Base-by-base conservation (phyloP, 805 yeast genomes). In the Hanseniaspora hatyaiensis region DNA sequence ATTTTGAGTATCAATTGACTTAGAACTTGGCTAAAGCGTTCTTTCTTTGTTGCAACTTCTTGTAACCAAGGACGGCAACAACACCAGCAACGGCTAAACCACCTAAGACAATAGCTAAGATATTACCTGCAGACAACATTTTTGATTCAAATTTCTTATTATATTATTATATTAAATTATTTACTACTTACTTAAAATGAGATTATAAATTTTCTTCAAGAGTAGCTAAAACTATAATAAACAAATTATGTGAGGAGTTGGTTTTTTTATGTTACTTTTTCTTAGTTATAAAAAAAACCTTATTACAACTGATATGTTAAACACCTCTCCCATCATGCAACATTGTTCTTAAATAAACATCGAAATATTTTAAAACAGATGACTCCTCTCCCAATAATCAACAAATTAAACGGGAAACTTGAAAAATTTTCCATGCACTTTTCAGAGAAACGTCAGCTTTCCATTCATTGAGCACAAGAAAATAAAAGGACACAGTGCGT, bases 51-150 rank as follows among this genome's bases (percentile, higher is more conserved):
- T 61, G 60, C 55, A 57, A 56, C 47, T 60, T 59, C 52, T 58
- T 65, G 65, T 62, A 60, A 37, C 40, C 37, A 47, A 63, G 56
- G 28, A 62, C 59, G 46, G 47, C 30, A 46, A 60, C 39, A 49
- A 64, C 57, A 50, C 62, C 66, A 52, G 57, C 49, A 55, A 55
- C 46, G 50, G 67, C 64, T 55, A 63, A 58, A 53, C 59, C 61
- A 54, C 61, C 61, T 50, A 63, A 55, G 51, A 63, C 67, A 67
- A 78, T 77, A 55, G 79, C 85, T 63, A 78, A 70, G 65, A 78
- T 78, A 69, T 79, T 84, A 68, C 85, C 85, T 54, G 78, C 71
- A 65, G 85, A 83, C 61, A 78, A 70, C 81, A 77, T 78, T 61
- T 59, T 26, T 26, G 6, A 26, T 6, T 26, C 11, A 26, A 8